Evolutionary conservation across 108 stramenopile species (phyloP).

Genomic region (Nannochloropsis salina): DNA sequence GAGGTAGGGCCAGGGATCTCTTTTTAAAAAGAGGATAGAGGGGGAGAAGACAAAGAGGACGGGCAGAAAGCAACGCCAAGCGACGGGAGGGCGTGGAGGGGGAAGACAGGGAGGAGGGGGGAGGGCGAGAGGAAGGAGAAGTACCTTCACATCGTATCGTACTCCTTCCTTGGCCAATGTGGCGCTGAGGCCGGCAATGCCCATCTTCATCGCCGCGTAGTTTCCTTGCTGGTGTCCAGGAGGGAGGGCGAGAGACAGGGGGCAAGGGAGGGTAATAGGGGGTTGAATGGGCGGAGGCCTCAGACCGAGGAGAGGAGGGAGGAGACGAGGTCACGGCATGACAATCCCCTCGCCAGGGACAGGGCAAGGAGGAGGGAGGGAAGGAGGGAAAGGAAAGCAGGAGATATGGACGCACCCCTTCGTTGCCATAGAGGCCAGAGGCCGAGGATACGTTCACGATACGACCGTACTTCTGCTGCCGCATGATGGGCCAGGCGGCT

Average conservation of each 20-base stretch:
- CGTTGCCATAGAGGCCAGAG: conserved; percentile 49
- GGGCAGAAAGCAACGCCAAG: too few species aligned
- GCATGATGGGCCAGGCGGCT: conserved; percentile 44
- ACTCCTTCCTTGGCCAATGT: conserved; percentile 46
- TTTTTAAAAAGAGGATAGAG: too few species aligned
- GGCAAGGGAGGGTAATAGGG: neutral
- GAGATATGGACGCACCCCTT: conserved; percentile 23
- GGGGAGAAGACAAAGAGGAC: too few species aligned
- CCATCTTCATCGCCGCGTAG: conserved; percentile 33
- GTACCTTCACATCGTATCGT: conserved; percentile 19
- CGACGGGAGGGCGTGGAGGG: too few species aligned
- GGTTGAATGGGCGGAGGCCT: too few species aligned
- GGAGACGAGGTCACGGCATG: neutral
- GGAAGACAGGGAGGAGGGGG: too few species aligned
- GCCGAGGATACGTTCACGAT: conserved; percentile 40
- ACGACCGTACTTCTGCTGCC: conserved; percentile 44
- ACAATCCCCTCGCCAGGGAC: neutral
- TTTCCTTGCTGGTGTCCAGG: neutral
- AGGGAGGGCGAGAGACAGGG: conserved; percentile 24
- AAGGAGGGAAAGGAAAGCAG: neutral
- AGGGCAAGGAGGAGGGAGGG: neutral
- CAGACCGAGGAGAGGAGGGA: too few species aligned
- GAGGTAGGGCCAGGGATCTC: neutral
- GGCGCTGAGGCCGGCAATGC: conserved; percentile 39
- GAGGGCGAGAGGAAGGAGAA: too few species aligned